Evolutionary conservation across 1,139 yeast species (phyloP).

Genomic region (Hyphopichia burtonii): DNA sequence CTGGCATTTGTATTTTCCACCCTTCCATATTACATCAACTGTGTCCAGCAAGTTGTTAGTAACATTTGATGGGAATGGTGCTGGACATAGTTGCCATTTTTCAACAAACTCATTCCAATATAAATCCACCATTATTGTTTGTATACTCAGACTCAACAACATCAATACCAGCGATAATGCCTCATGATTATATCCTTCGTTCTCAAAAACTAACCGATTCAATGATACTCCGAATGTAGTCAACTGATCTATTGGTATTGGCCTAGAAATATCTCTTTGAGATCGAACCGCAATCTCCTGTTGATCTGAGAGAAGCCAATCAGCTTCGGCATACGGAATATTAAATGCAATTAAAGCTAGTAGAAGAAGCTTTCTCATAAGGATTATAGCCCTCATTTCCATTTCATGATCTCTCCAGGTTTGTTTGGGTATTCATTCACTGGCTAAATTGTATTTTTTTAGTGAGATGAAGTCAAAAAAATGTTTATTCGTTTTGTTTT

Average conservation of each 20-base stretch:
- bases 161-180: conserved; percentile 37
- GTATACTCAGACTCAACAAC: conserved; percentile 52
- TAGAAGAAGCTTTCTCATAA: background rate
- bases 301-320: conserved; percentile 15
- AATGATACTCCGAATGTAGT: conserved; percentile 61
- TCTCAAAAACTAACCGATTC: conserved; percentile 47
- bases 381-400: background rate
- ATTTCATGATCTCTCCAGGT: too few relatives aligned
- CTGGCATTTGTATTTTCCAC: conserved; percentile 35
- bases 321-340: conserved; percentile 4
- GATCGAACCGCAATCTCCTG: conserved; percentile 46
- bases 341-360: background rate
- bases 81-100: conserved; percentile 75
- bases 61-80: conserved; percentile 32
- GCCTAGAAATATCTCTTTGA: conserved; percentile 65
- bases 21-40: conserved; percentile 27
- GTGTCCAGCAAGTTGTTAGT: conserved; percentile 15
- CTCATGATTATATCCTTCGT: conserved; percentile 47
- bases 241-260: conserved; percentile 57
- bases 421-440: too few relatives aligned
- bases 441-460: too few relatives aligned
- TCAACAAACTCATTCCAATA: conserved; percentile 57
- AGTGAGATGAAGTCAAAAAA: too few relatives aligned
- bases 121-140: conserved; percentile 56
- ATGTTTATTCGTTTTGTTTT: too few relatives aligned